phyloP scores from a whole-genome alignment of 2,329 filamentous ascomycete genomes.

The Cladosporium oxysporum region DNA sequence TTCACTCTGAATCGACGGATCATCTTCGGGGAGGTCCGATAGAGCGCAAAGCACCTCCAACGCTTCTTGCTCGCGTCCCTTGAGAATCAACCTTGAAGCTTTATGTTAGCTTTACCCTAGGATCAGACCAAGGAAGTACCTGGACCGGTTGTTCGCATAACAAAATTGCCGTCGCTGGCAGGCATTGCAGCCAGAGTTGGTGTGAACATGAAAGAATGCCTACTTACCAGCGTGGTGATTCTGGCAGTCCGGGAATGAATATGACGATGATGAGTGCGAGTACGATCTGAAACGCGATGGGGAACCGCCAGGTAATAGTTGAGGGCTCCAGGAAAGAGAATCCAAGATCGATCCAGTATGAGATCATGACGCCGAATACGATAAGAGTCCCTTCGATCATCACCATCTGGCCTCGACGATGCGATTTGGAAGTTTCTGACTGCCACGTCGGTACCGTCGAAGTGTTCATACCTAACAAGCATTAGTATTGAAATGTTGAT shows the following conservation, averaged over 20 bases:
- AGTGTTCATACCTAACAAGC: conserved; percentile 51
- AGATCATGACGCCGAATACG: conserved; percentile 33
- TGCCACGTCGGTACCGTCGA: conserved; percentile 56
- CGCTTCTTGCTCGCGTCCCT: conserved; percentile 56
- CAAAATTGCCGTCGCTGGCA: conserved; percentile 48
- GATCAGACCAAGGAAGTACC: background rate
- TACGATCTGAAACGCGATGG: conserved; percentile 53
- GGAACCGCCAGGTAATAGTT: conserved; percentile 50
- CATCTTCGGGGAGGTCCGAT: conserved; percentile 49
- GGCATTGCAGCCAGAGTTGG: background rate
- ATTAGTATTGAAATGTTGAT: conserved; percentile 37
- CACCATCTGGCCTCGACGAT: conserved; percentile 53
- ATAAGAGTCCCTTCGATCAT: conserved; percentile 57
- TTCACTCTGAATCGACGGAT: conserved; percentile 48
- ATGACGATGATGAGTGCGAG: conserved; percentile 55
- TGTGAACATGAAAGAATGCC: conserved; percentile 25
- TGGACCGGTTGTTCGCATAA: background rate
- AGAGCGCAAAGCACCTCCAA: conserved; percentile 50
- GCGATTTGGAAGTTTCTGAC: conserved; percentile 53
- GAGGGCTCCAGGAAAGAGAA: conserved; percentile 43
- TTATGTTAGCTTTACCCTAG: background rate
- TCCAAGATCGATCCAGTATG: conserved; percentile 54
- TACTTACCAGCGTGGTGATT: conserved; percentile 58
- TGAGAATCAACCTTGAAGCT: conserved; percentile 54
- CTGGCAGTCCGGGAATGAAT: conserved; percentile 54